Conservation (phyloP, 2,329 filamentous ascomycete genomes). For the Calonectria fujianensis region DNA sequence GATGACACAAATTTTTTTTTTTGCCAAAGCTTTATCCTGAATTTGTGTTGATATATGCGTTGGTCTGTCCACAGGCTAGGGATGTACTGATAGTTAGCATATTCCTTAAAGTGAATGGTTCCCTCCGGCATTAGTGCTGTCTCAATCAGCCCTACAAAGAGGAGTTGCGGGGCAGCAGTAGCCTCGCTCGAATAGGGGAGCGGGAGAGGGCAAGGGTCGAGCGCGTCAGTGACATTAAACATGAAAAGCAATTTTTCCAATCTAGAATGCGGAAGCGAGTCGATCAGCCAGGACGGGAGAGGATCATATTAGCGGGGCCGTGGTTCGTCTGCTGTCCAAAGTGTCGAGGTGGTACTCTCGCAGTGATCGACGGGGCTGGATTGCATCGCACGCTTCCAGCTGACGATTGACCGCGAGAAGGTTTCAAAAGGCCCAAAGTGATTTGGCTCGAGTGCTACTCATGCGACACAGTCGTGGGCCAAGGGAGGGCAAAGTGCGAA, state of each 20-base stretch:
- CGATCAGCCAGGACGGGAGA: conserved; percentile 7
- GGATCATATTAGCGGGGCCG: not conserved
- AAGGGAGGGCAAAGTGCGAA: not conserved
- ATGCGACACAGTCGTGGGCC: not conserved
- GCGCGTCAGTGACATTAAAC: conserved; percentile 13
- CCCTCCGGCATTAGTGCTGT: not conserved
- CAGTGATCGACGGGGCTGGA: conserved; percentile 10
- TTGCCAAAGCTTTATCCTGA: not conserved
- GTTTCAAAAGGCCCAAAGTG: not conserved
- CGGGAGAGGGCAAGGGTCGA: not conserved
- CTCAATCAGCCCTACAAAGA: conserved; percentile 2
- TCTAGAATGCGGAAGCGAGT: conserved; percentile 14
- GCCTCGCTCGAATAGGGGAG: conserved; percentile 10
- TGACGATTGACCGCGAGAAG: conserved; percentile 1
- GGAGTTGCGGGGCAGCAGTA: conserved; percentile 2
- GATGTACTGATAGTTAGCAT: not conserved
- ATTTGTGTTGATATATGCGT: not conserved
- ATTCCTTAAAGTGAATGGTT: not conserved
- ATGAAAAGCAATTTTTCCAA: conserved; percentile 6
- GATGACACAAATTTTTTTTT: conserved; percentile 7
- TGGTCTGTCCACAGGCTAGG: not conserved
- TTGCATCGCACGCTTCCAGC: conserved; percentile 10
- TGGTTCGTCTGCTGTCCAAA: not conserved
- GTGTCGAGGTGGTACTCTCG: not conserved
- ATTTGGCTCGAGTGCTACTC: not conserved